Evolutionary conservation across 805 yeast genomes (phyloP), one percentile per base, ranked within the genome.

Genomic region (Sugiyamaella mastotermitis): DNA sequence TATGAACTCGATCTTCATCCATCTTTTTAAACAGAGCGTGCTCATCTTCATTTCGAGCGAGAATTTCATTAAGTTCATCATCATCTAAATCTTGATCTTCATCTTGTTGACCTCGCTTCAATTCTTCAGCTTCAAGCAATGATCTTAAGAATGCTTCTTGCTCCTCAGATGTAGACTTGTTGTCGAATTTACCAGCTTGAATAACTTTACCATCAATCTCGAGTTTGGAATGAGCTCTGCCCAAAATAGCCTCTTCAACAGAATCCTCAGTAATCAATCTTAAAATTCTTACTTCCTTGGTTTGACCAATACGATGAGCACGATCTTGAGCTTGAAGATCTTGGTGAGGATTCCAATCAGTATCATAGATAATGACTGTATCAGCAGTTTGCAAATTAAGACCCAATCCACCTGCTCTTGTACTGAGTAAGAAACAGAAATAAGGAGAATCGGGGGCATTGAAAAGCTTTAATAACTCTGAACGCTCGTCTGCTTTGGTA

Each of bases 261-360:
- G 97, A 84, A 55, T 86, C 90, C 46, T 81, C 84, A 0, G 97
- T 87, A 46, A 90, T 90, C 48, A 90, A 71, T 54, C 98, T 75
- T 54, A 92, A 68, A 50, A 90, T 90, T 55, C 97, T 72, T 34
- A 90, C 98, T 60, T 92, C 97, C 61, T 90, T 88, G 62, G 94
- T 90, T 57, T 90, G 98, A 31, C 98, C 98, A 62, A 90, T 90
- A 66, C 98, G 78, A 64, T 90, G 98, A 0, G 97, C 97, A 66
- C 98, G 81, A 65, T 90, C 98, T 66, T 92, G 97, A 2, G 97
- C 97, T 66, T 90, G 98, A 61, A 90, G 75, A 74, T 90, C 98
- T 62, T 92, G 97, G 69, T 90, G 97, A 3, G 98, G 98, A 62
- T 90, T 90, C 98, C 98, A 90, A 66, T 90, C 98, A 1, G 97